phyloP scores from a whole-genome alignment of 1,284 basidiomycete species.

The Ustilago bromivora region DNA sequence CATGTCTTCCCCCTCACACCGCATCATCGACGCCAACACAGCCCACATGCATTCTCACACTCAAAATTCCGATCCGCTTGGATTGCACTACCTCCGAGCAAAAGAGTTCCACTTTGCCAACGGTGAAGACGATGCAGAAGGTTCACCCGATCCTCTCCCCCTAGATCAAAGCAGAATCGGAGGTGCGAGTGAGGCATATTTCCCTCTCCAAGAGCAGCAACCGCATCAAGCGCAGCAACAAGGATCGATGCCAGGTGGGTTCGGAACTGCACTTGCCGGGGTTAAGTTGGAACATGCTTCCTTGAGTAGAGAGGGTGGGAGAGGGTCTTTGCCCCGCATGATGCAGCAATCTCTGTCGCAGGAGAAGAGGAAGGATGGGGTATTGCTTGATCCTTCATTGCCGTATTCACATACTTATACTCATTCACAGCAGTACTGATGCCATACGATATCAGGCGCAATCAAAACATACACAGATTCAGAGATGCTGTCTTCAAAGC shows the following conservation, averaged over 20 bases:
- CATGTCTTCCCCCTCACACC: slow-evolving; percentile 15
- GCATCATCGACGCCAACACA: slow-evolving; percentile 24
- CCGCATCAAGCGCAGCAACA: not conserved
- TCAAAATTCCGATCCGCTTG: not conserved
- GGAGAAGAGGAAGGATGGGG: not conserved
- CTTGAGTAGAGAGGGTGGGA: not conserved
- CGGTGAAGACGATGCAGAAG: slow-evolving; percentile 32
- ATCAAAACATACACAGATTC: not conserved
- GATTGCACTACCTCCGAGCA: slow-evolving; percentile 7
- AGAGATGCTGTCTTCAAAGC: not conserved
- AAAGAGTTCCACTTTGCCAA: slow-evolving; percentile 10
- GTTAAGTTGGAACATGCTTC: not conserved
- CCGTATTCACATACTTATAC: not conserved
- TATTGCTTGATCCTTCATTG: not conserved
- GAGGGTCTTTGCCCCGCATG: not conserved
- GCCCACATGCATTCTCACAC: not conserved
- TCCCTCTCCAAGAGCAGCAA: not conserved
- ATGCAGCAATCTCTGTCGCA: not conserved
- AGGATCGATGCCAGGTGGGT: slow-evolving; percentile 7
- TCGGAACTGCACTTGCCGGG: slow-evolving; percentile 1
- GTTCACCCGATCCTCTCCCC: slow-evolving; percentile 19
- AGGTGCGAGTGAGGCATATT: not conserved
- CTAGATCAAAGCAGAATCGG: not conserved
- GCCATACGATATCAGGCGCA: not conserved
- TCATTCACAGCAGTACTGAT: not conserved